phyloP scores from a whole-genome alignment of 2,329 filamentous ascomycete genomes.

The Fusarium tjaetaba region DNA sequence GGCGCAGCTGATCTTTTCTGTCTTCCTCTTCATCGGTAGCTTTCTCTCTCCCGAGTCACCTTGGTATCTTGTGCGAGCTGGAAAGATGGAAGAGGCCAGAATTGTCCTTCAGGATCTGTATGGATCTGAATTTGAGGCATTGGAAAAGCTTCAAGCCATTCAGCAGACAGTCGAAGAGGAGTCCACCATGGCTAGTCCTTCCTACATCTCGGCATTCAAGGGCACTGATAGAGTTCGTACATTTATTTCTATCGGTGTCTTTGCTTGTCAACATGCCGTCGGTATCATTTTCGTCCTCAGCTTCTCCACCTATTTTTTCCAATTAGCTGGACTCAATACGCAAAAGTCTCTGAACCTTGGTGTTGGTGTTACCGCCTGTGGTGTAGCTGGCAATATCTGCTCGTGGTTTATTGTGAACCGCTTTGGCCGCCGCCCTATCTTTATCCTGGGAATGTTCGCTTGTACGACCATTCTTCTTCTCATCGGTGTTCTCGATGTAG shows the following conservation, averaged over 20 bases:
- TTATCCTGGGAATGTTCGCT: constrained; percentile 47
- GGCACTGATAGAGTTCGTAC: constrained; percentile 53
- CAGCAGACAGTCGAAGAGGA: constrained; percentile 48
- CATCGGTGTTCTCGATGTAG: neutral
- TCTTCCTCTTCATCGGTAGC: constrained; percentile 45
- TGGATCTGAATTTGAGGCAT: constrained; percentile 45
- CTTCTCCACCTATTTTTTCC: constrained; percentile 54
- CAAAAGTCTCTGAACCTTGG: constrained; percentile 51
- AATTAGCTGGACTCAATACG: constrained; percentile 49
- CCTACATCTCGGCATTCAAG: constrained; percentile 54
- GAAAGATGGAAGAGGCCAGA: constrained; percentile 45
- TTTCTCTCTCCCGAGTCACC: constrained; percentile 55
- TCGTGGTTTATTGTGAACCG: constrained; percentile 54
- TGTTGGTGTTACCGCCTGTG: constrained; percentile 54
- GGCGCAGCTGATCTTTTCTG: constrained; percentile 49
- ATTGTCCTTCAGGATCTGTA: constrained; percentile 46
- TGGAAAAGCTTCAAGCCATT: constrained; percentile 48
- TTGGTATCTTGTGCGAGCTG: constrained; percentile 51
- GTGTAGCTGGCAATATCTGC: constrained; percentile 50
- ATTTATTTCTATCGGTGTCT: constrained; percentile 52
- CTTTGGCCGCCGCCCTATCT: constrained; percentile 51
- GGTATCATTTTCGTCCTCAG: constrained; percentile 57
- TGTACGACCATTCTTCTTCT: neutral
- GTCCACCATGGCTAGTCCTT: constrained; percentile 40
- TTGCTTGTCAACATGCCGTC: constrained; percentile 54